A percentile compares a stretch with the other conserved stretches of the same genome.
These are phyloP conservation scores for Alternaria viburni DNA, from an alignment of 2,329 filamentous ascomycete genomes.

Conservation along the genomic window DNA sequence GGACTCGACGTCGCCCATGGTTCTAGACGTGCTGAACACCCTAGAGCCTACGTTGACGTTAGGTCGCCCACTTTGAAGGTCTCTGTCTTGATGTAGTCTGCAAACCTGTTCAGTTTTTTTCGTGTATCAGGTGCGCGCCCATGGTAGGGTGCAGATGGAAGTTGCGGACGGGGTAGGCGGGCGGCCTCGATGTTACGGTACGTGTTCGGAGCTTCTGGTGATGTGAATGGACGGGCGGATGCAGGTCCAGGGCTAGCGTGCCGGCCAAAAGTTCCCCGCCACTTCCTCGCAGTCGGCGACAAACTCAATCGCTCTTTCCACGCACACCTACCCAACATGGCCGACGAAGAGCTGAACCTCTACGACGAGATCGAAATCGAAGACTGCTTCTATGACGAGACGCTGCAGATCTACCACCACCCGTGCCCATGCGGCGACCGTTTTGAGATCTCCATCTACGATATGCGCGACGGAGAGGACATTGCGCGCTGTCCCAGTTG, in stretches of 20 bases:
- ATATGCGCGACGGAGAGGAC: constrained; percentile 87
- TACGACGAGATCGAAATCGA: constrained; percentile 99
- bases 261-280: constrained; percentile 16
- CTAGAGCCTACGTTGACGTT: too few species aligned
- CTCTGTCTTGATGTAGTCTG: too few species aligned
- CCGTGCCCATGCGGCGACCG: constrained; percentile 97
- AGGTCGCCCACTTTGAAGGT: too few species aligned
- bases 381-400: constrained; percentile 92
- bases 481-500: constrained; percentile 98
- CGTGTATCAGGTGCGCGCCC: constrained; percentile 11
- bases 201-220: constrained; percentile 8
- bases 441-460: constrained; percentile 86
- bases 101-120: too few species aligned
- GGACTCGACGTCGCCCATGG: constrained; percentile 68
- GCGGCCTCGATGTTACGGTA: background rate
- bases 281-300: constrained; percentile 2
- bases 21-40: constrained; percentile 7
- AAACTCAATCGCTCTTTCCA: background rate
- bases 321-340: constrained; percentile 27
- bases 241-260: constrained; percentile 12
- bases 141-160: constrained; percentile 18
- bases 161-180: constrained; percentile 10
- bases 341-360: constrained; percentile 62
- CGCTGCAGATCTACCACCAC: constrained; percentile 88
- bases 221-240: constrained; percentile 8